Percentiles rank a stretch among this genome's conserved stretches.
These are phyloP conservation scores for Solanum acaule DNA, from an alignment of 257 asterid genomes.

Conservation along the genomic window DNA sequence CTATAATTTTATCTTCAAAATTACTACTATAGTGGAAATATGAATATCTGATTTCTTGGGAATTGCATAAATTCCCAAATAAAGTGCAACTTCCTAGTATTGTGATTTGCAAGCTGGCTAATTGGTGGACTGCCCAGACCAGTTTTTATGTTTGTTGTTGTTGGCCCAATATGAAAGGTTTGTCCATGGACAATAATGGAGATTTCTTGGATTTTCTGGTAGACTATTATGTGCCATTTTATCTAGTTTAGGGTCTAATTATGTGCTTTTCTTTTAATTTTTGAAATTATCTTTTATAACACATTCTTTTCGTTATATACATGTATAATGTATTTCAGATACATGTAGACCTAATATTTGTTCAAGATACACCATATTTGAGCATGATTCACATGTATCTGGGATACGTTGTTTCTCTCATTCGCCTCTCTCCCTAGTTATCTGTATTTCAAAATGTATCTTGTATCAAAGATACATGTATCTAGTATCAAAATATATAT, in stretches of 20 bases:
- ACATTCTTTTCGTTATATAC: too few species aligned
- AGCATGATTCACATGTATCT: background rate
- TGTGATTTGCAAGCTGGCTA: background rate
- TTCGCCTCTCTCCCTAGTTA: background rate
- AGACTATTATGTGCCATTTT: background rate
- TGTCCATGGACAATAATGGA: background rate
- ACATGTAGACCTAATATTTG: too few species aligned
- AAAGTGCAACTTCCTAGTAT: background rate
- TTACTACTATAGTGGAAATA: background rate
- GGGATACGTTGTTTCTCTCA: background rate
- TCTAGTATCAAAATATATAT: too few species aligned
- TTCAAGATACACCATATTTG: rapidly evolving
- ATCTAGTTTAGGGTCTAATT: too few species aligned
- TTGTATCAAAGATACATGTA: background rate
- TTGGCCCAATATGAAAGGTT: background rate
- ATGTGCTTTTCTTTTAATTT: background rate
- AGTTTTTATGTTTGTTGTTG: background rate
- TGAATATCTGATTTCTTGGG: background rate
- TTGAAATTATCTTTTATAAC: background rate
- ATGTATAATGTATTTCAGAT: too few species aligned
- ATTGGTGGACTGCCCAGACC: background rate
- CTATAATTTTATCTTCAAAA: background rate
- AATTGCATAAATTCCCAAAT: background rate
- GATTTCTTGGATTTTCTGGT: background rate
- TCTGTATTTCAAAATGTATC: too few species aligned